Evolutionary conservation across 2,329 filamentous ascomycete genomes (phyloP).

Genomic region (Fusarium robinianum): DNA sequence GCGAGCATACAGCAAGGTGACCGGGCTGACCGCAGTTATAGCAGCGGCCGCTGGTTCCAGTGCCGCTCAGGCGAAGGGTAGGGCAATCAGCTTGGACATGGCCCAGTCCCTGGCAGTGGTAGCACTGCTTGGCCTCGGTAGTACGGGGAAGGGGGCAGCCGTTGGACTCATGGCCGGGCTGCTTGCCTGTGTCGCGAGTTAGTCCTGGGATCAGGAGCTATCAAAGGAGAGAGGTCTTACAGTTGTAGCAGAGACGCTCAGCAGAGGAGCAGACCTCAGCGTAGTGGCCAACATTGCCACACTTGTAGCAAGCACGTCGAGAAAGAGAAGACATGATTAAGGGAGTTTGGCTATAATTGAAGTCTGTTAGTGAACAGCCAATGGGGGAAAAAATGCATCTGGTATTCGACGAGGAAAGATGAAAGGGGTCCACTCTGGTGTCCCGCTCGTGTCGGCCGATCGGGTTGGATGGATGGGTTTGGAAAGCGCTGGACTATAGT

Average conservation of each 20-base stretch:
- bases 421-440: too few species aligned
- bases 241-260: slow-evolving; percentile 99
- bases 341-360: slow-evolving; percentile 20
- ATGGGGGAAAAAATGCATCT: too few species aligned
- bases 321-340: slow-evolving; percentile 75
- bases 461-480: too few species aligned
- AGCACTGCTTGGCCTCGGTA: slow-evolving; percentile 99
- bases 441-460: too few species aligned
- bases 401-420: too few species aligned
- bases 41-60: slow-evolving; percentile 82
- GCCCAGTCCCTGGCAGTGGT: slow-evolving; percentile 97
- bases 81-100: slow-evolving; percentile 99
- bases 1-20: slow-evolving; percentile 77
- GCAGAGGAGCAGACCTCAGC: slow-evolving; percentile 95
- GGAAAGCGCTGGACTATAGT: too few species aligned
- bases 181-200: slow-evolving; percentile 64
- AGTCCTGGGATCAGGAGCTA: neutral
- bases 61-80: slow-evolving; percentile 87
- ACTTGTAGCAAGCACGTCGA: slow-evolving; percentile 82
- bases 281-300: slow-evolving; percentile 80
- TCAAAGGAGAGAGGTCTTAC: slow-evolving; percentile 52
- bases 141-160: slow-evolving; percentile 95
- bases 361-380: slow-evolving; percentile 13
- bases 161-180: slow-evolving; percentile 95
- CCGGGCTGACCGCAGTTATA: slow-evolving; percentile 95